Percentiles rank a stretch among this genome's conserved stretches.
Conservation (phyloP, 2,329 filamentous ascomycete species). For the Monosporascus ibericus region DNA sequence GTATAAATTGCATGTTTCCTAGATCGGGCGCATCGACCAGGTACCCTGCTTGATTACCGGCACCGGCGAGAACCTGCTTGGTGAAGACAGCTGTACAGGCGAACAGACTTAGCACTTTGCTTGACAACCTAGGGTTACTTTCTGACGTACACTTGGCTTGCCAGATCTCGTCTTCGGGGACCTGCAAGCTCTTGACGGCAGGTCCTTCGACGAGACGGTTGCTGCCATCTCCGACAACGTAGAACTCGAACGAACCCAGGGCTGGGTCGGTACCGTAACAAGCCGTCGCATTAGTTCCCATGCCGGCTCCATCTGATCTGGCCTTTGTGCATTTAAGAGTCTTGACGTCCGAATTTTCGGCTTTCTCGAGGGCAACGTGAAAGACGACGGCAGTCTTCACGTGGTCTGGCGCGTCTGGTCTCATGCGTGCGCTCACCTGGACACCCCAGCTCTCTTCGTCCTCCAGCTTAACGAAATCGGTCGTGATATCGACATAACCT, state of each 20-base stretch:
- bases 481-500: slow-evolving; percentile 62
- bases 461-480: slow-evolving; percentile 63
- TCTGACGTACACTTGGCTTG: slow-evolving; percentile 51
- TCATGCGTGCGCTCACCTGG: slow-evolving; percentile 54
- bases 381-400: slow-evolving; percentile 56
- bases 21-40: slow-evolving; percentile 42
- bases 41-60: slow-evolving; percentile 47
- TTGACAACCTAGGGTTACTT: background rate
- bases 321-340: background rate
- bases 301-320: no score
- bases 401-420: slow-evolving; percentile 46
- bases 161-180: slow-evolving; percentile 58
- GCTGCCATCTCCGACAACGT: slow-evolving; percentile 48
- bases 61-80: slow-evolving; percentile 51
- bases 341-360: slow-evolving; percentile 32
- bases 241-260: slow-evolving; percentile 56
- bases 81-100: slow-evolving; percentile 47
- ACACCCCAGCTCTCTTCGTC: slow-evolving; percentile 62
- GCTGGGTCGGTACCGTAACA: slow-evolving; percentile 50
- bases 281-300: slow-evolving; percentile 45
- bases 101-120: slow-evolving; percentile 16
- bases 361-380: slow-evolving; percentile 55
- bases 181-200: slow-evolving; percentile 47
- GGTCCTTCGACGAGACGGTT: slow-evolving; percentile 38
- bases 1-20: slow-evolving; percentile 59